Evolutionary conservation across 495 filamentous ascomycete genomes (phyloP).

Genomic region (Xylaria curta): DNA sequence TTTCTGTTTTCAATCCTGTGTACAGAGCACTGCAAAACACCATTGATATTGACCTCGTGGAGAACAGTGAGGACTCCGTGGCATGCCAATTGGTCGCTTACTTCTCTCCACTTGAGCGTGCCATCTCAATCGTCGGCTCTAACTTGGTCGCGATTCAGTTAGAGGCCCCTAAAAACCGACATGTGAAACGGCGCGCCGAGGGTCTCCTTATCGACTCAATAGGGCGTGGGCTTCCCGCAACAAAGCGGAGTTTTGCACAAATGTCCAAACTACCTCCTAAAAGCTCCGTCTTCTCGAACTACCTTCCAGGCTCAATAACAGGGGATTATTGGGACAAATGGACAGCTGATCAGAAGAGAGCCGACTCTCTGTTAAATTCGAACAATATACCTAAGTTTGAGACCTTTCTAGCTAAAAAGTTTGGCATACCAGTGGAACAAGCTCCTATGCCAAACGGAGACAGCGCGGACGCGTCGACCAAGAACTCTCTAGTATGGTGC

Average conservation of each 20-base stretch:
- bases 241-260: constrained; percentile 32
- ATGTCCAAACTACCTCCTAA: constrained; percentile 22
- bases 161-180: constrained; percentile 63
- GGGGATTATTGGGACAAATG: constrained; percentile 45
- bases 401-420: constrained; percentile 51
- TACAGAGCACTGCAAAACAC: constrained; percentile 69
- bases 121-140: constrained; percentile 62
- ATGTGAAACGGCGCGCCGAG: constrained; percentile 66
- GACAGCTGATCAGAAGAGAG: constrained; percentile 43
- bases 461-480: constrained; percentile 27
- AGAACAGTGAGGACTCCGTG: constrained; percentile 30
- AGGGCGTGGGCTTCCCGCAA: constrained; percentile 57
- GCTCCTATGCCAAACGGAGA: constrained; percentile 32
- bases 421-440: constrained; percentile 42
- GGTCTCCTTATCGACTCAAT: constrained; percentile 76
- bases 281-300: constrained; percentile 44
- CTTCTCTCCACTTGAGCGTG: constrained; percentile 67
- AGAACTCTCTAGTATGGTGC: constrained; percentile 40
- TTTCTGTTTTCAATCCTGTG: constrained; percentile 68
- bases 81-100: constrained; percentile 61
- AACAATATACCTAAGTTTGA: constrained; percentile 62
- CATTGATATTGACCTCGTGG: constrained; percentile 46
- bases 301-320: constrained; percentile 47
- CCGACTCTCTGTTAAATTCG: constrained; percentile 53
- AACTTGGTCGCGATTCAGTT: constrained; percentile 68